These are phyloP conservation scores for Usnea hakonensis DNA, from an alignment of 495 filamentous ascomycete species.

Conservation along the genomic window DNA sequence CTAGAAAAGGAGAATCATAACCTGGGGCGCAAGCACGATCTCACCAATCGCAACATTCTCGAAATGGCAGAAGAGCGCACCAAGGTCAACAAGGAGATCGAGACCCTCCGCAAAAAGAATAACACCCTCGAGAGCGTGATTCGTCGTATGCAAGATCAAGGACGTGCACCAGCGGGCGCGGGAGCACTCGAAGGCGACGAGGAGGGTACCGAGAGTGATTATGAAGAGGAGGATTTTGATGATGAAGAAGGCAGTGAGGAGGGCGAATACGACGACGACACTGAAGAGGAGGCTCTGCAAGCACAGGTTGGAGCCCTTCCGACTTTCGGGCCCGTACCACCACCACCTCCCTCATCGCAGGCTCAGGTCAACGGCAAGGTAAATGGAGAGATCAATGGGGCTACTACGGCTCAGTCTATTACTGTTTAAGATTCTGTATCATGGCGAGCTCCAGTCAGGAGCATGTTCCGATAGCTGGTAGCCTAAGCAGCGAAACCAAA, in stretches of 20 bases:
- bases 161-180: conserved; percentile 53
- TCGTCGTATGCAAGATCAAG: conserved; percentile 88
- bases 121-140: conserved; percentile 89
- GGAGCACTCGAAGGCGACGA: conserved; percentile 56
- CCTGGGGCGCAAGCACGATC: conserved; percentile 85
- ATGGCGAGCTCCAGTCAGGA: neutral
- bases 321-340: conserved; percentile 45
- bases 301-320: conserved; percentile 41
- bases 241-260: conserved; percentile 72
- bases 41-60: conserved; percentile 88
- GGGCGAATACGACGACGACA: conserved; percentile 60
- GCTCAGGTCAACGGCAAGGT: conserved; percentile 38
- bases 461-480: neutral
- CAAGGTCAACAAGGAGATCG: conserved; percentile 68
- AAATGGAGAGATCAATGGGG: conserved; percentile 39
- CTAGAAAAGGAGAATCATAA: conserved; percentile 93
- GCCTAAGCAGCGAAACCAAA: conserved; percentile 18
- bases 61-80: conserved; percentile 97
- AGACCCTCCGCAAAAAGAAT: conserved; percentile 77
- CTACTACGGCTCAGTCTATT: conserved; percentile 23
- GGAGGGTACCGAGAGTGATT: conserved; percentile 62
- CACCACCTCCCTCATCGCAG: conserved; percentile 47
- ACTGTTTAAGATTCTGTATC: conserved; percentile 25
- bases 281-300: conserved; percentile 48
- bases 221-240: conserved; percentile 56